Evolutionary conservation across 495 filamentous ascomycete genomes (phyloP), one percentile per base, ranked within the genome.

Genomic region (Trichoderma gamsii): DNA sequence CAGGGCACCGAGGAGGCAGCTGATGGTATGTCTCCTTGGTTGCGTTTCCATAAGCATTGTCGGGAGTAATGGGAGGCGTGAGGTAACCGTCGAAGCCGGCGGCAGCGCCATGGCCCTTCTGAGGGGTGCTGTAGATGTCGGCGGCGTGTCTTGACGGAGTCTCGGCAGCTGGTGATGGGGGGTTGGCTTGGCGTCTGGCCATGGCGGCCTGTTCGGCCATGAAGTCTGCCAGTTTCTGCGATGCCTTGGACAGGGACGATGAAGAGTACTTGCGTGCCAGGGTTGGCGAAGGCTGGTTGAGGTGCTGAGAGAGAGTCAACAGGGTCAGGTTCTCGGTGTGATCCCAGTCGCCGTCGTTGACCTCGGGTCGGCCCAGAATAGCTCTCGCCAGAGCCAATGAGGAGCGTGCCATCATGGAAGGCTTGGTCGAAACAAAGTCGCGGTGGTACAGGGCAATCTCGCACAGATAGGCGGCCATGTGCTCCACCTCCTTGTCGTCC

Each of bases 21-120:
- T 77, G 76, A 13, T 61, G 56, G 56, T 61, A 61, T 51, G 83
- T 81, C 65, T 80, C 81, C 71, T 83, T 75, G 41, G 78, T 78
- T 68, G 77, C 67, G 65, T 75, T 79, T 61, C 51, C 78, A 78
- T 56, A 81, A 66, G 87, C 85, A 25, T 88, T 88, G 71, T 96
- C 92, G n/a, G 95, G 95, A 0, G 96, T 98, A 74, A 98, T 97
- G 3, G 95, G 95, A 23, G 95, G 95, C 27, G 95, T 98, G 68
- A 95, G 86, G 75, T 93, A 94, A 27, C 94, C 96, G 73, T 92
- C 86, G 16, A 88, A 86, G 67, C 85, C 83, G 38, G 85, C 83
- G 41, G 83, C 78, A 64, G 85, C 81, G 71, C 86, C 81, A 63
- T 87, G 82, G 16, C 85, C 84, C 82, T 99, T 99, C 74, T 94